phyloP scores from a whole-genome alignment of 192 early-diverging fungal genomes.

The Coemansia sp. region DNA sequence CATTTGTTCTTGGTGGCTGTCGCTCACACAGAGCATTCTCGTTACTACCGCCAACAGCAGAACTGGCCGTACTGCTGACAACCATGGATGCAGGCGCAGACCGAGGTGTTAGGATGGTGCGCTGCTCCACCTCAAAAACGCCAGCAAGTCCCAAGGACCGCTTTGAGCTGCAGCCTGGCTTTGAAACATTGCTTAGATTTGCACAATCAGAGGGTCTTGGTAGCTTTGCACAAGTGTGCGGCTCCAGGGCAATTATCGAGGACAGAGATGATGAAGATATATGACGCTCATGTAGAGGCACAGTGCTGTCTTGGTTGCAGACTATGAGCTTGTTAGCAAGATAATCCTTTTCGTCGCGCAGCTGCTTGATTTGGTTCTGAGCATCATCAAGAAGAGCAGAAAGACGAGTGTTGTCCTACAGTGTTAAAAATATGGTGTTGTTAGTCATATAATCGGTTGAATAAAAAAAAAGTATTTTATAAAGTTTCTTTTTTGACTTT shows the following conservation, averaged over 20 bases:
- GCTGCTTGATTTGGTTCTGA: slow-evolving; percentile 17
- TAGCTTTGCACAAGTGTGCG: background rate
- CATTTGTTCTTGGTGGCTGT: background rate
- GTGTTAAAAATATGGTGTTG: background rate
- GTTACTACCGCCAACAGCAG: background rate
- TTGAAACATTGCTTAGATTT: background rate
- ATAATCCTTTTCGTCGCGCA: slow-evolving; percentile 14
- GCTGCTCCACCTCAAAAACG: background rate
- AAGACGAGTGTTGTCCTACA: slow-evolving; percentile 40
- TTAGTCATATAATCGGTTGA: background rate
- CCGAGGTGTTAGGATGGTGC: background rate
- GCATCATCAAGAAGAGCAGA: slow-evolving; percentile 25
- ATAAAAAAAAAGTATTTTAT: no score
- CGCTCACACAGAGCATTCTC: background rate
- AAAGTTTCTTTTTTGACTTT: no score
- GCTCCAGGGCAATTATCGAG: background rate
- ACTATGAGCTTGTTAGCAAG: background rate
- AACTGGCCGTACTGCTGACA: background rate
- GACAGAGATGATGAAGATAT: background rate
- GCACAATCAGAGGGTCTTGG: background rate
- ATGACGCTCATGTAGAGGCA: background rate
- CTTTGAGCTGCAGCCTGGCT: background rate
- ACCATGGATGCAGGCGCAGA: background rate
- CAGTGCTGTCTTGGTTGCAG: background rate
- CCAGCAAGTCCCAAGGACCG: background rate